A percentile compares a stretch with the other conserved stretches of the same genome.
phyloP scores from a whole-genome alignment of 768 basidiomycete species.

The Hypholoma fasciculare region DNA sequence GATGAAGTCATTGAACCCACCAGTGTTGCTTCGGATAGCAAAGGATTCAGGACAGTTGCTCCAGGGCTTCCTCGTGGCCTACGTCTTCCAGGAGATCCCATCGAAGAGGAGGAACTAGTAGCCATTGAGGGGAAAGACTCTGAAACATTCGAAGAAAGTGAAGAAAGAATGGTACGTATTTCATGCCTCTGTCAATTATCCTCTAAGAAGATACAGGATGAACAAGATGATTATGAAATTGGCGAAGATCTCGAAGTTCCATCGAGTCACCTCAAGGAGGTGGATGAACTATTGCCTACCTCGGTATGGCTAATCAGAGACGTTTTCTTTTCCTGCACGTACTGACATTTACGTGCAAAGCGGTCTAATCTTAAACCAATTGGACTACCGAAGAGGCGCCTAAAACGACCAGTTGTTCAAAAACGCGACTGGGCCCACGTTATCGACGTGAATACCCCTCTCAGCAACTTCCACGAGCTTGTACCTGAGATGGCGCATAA shows the following conservation, averaged over 20 bases:
- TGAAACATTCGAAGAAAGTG: slow-evolving; percentile 21
- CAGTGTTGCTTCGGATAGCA: slow-evolving; percentile 31
- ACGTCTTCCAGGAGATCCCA: slow-evolving; percentile 60
- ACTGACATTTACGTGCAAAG: slow-evolving; percentile 28
- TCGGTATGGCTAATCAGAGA: slow-evolving; percentile 31
- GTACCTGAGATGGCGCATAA: slow-evolving; percentile 97
- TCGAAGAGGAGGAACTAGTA: slow-evolving; percentile 45
- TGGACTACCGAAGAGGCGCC: slow-evolving; percentile 37
- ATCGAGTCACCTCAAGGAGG: slow-evolving; percentile 13
- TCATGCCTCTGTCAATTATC: neutral
- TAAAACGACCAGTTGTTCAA: slow-evolving; percentile 48
- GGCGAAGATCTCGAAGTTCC: slow-evolving; percentile 16
- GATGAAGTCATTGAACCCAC: slow-evolving; percentile 43
- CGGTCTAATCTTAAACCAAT: slow-evolving; percentile 59
- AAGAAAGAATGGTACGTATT: slow-evolving; percentile 19
- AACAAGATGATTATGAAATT: slow-evolving; percentile 6
- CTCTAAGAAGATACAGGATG: slow-evolving; percentile 3
- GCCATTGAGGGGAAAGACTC: slow-evolving; percentile 25
- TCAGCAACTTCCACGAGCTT: slow-evolving; percentile 86
- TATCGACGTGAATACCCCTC: slow-evolving; percentile 88
- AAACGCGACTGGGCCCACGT: slow-evolving; percentile 99
- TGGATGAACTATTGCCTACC: slow-evolving; percentile 80
- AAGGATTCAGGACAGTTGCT: slow-evolving; percentile 66
- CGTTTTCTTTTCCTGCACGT: neutral
- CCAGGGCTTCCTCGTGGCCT: slow-evolving; percentile 86